Evolutionary conservation across 1,139 yeast genomes (phyloP), one percentile per base, ranked within the genome.

Genomic region (Diutina scorzettiae): DNA sequence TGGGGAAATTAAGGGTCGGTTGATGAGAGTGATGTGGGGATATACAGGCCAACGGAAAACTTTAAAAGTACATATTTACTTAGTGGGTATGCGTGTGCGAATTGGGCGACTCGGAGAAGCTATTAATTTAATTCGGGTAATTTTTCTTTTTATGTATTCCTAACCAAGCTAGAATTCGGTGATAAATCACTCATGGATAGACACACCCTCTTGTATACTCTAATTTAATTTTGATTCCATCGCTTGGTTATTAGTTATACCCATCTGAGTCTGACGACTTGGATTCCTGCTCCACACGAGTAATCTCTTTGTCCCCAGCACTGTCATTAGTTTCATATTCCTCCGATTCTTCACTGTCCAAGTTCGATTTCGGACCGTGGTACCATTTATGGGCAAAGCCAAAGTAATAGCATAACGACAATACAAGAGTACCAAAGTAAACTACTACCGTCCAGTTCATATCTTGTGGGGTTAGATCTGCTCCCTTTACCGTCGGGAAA

Each of bases 391-490:
- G 76, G 24, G 86, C 87, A 50, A 74, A 76, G 9, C 70, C 58
- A 42, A 59, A 53, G 54, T 63, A 81, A 75, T 81, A 81, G 1
- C 65, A 50, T 20, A 67, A 51, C 2, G 77, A 73, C 27, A 78
- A 44, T 17, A 73, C 51, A 70, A 79, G 63, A 11, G 83, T 76
- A 1, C 83, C 86, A 52, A 76, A 78, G 56, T 71, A 80, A 16
- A 80, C 85, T 28, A 79, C 69, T 16, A 63, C 71, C 0, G 87
- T 81, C 83, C 85, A 80, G 59, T 80, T 81, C 87, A 80, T 80
- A 27, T 50, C 50, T 23, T 68, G 67, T 5, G 72, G 59, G 7
- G 66, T 62, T 49, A 70, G 58, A 48, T 71, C 54, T 12, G 60
- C 58, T 14, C 82, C 83, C 43, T 57, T 63, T 27, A 62, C 65